Evolutionary conservation across 2,329 filamentous ascomycete genomes (phyloP).

Genomic region (Calycina herbarum): DNA sequence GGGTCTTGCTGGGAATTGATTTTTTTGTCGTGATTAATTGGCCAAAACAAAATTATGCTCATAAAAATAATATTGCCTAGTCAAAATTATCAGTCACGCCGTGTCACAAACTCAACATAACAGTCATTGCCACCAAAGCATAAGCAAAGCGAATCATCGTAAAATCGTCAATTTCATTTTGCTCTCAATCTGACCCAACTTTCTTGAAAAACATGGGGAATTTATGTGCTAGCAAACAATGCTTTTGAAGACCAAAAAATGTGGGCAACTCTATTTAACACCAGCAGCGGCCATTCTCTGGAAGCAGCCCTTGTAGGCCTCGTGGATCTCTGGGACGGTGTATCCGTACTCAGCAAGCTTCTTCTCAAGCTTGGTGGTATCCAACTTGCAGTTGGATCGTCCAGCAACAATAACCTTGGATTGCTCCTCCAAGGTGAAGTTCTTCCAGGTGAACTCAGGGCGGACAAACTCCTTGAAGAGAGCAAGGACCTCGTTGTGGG

Average conservation of each 20-base stretch:
- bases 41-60: too few relatives aligned
- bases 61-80: too few relatives aligned
- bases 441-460: constrained; percentile 61
- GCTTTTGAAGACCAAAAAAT: constrained; percentile 19
- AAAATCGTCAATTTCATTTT: constrained; percentile 10
- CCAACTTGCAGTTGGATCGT: constrained; percentile 65
- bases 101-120: background rate
- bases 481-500: constrained; percentile 66
- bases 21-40: background rate
- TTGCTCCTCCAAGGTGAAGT: constrained; percentile 67
- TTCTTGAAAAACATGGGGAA: constrained; percentile 1
- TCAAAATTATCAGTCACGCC: too few relatives aligned
- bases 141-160: background rate
- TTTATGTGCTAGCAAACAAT: constrained; percentile 11
- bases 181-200: constrained; percentile 9
- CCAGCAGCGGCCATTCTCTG: constrained; percentile 61
- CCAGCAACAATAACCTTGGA: constrained; percentile 67
- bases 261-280: constrained; percentile 44
- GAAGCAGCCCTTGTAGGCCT: constrained; percentile 62
- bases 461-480: constrained; percentile 65
- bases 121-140: background rate
- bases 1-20: background rate
- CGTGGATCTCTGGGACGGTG: constrained; percentile 60
- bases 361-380: constrained; percentile 59
- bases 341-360: constrained; percentile 61